These are phyloP conservation scores for Populus alba DNA, from an alignment of 345 rosid species.

Conservation along the genomic window DNA sequence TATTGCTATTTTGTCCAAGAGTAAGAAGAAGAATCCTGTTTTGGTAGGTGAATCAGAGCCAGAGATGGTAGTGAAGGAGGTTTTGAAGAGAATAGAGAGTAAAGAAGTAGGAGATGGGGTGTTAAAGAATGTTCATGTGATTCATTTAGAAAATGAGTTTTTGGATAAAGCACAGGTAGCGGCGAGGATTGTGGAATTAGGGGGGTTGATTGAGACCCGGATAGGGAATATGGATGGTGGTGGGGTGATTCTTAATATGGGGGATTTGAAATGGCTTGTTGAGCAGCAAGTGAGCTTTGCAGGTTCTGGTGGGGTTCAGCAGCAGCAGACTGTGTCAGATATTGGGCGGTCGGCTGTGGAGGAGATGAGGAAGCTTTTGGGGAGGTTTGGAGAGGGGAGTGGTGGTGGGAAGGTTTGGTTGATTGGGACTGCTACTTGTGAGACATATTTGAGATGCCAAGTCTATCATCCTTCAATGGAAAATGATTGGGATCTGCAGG, in stretches of 20 bases:
- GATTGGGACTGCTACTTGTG: slow-evolving; percentile 94
- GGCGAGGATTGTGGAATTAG: slow-evolving; percentile 54
- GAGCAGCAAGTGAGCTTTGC: slow-evolving; percentile 42
- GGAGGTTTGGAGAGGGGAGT: slow-evolving; percentile 40
- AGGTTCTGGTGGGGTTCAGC: slow-evolving; percentile 18
- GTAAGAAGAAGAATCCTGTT: slow-evolving; percentile 76
- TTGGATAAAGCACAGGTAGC: slow-evolving; percentile 45
- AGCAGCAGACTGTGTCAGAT: slow-evolving; percentile 38
- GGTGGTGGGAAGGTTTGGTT: slow-evolving; percentile 53
- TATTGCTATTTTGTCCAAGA: slow-evolving; percentile 58
- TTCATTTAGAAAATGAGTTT: slow-evolving; percentile 60
- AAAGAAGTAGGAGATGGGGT: slow-evolving; percentile 62
- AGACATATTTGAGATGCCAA: slow-evolving; percentile 89
- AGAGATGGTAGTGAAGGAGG: slow-evolving; percentile 60
- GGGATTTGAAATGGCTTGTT: slow-evolving; percentile 91
- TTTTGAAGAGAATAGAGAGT: slow-evolving; percentile 54
- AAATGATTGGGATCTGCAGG: slow-evolving; percentile 93
- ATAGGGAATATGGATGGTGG: slow-evolving; percentile 42
- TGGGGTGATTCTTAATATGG: slow-evolving; percentile 76
- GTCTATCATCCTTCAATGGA: slow-evolving; percentile 88
- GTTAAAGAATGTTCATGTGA: slow-evolving; percentile 53
- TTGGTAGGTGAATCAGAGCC: slow-evolving; percentile 87
- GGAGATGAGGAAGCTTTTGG: slow-evolving; percentile 64
- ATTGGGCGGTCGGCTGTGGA: slow-evolving; percentile 49
- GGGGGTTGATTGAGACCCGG: slow-evolving; percentile 47